A percentile compares a stretch with the other conserved stretches of the same genome.
phyloP scores from a whole-genome alignment of 2,329 filamentous ascomycete species.

The Chaetomium sp. region DNA sequence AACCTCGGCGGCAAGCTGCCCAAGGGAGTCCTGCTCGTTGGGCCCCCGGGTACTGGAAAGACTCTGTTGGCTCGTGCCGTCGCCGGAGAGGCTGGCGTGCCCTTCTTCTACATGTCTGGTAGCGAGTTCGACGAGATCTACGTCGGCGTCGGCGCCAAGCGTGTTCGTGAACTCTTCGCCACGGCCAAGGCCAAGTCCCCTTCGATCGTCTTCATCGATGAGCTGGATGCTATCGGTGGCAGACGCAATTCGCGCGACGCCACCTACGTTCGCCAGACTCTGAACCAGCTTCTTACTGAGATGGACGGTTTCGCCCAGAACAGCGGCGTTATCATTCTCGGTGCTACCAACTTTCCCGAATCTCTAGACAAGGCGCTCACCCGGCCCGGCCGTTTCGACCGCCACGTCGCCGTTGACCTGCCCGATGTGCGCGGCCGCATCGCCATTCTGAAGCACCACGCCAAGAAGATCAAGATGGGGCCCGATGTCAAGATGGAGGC shows the following conservation, averaged over 20 bases:
- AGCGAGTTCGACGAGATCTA: constrained; percentile 99
- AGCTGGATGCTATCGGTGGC: constrained; percentile 89
- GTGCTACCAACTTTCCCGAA: constrained; percentile 94
- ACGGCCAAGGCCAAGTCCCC: constrained; percentile 43
- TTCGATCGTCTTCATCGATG: constrained; percentile 80
- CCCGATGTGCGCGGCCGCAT: constrained; percentile 93
- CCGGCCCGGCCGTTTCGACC: constrained; percentile 92
- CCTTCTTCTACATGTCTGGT: constrained; percentile 99
- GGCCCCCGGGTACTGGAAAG: constrained; percentile 96
- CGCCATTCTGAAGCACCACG: constrained; percentile 90
- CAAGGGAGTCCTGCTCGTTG: constrained; percentile 93
- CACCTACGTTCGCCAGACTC: constrained; percentile 93
- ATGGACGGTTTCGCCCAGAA: constrained; percentile 96
- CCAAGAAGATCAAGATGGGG: constrained; percentile 82
- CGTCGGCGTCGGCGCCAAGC: constrained; percentile 78
- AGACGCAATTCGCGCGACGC: constrained; percentile 92
- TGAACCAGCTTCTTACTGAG: constrained; percentile 96
- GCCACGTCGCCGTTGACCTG: constrained; percentile 83
- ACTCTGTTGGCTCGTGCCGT: constrained; percentile 93
- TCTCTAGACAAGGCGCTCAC: constrained; percentile 92
- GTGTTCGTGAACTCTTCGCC: constrained; percentile 68
- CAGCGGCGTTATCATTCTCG: constrained; percentile 92
- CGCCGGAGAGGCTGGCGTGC: constrained; percentile 93
- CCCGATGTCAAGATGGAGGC: constrained; percentile 80
- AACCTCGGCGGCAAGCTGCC: constrained; percentile 94